phyloP scores from a whole-genome alignment of 2,329 filamentous ascomycete genomes.

The Diaporthe sp. region DNA sequence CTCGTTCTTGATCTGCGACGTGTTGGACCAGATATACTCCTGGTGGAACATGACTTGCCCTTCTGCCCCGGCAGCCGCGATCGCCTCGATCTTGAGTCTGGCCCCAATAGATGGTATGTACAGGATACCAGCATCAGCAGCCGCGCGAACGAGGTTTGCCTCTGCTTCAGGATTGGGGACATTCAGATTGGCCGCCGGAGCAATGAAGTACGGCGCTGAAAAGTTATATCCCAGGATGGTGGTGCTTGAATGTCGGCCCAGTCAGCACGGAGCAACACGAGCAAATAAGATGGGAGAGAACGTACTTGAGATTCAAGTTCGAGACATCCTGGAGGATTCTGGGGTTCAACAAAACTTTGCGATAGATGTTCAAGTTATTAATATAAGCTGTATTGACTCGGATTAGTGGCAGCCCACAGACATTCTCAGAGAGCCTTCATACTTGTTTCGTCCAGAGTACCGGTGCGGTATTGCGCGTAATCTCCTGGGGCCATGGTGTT shows the following conservation, averaged over 20 bases:
- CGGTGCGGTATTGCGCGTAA: background rate
- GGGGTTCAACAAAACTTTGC: background rate
- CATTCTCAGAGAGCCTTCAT: background rate
- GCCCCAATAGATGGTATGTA: background rate
- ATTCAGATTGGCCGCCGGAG: background rate
- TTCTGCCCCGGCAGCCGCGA: background rate
- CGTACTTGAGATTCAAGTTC: background rate
- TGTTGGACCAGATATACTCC: constrained; percentile 3
- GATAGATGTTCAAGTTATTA: background rate
- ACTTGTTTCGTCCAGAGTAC: background rate
- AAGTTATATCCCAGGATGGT: background rate
- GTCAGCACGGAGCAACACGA: background rate
- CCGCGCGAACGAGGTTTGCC: background rate
- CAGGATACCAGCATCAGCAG: background rate
- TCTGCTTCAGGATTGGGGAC: background rate
- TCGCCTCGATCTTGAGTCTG: background rate
- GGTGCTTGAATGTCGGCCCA: background rate
- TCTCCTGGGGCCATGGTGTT: background rate
- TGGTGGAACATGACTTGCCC: constrained; percentile 10
- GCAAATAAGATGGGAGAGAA: background rate
- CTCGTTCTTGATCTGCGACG: background rate
- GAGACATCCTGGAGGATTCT: background rate
- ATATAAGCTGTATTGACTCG: background rate
- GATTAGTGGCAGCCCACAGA: background rate
- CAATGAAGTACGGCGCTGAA: background rate